A percentile compares a stretch with the other conserved stretches of the same genome.
Evolutionary conservation across 768 basidiomycete species (phyloP).

Genomic region (Tubosaeta brunneosetosa): DNA sequence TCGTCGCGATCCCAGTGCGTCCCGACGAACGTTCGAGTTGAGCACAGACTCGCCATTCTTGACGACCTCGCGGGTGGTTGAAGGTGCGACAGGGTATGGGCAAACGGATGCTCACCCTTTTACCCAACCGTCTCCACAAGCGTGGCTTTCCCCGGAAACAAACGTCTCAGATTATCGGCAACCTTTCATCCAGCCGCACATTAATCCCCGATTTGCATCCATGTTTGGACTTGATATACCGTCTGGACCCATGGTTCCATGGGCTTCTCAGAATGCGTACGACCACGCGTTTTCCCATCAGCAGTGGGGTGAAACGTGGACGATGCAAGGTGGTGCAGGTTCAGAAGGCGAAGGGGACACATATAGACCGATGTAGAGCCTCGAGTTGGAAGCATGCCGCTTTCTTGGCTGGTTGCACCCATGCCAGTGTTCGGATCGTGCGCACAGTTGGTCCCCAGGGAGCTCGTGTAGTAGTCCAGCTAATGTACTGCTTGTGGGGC

Average conservation of each 20-base stretch:
- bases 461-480: not conserved
- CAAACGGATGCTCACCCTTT: conserved; percentile 31
- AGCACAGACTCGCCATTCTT: conserved; percentile 31
- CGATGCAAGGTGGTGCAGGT: conserved; percentile 25
- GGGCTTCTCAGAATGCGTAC: conserved; percentile 14
- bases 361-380: conserved; percentile 24
- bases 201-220: conserved; percentile 76
- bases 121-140: conserved; percentile 7
- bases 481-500: not conserved
- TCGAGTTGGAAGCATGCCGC: conserved; percentile 3
- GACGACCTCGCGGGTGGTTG: conserved; percentile 45
- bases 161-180: conserved; percentile 17
- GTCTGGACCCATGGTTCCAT: conserved; percentile 20
- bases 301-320: conserved; percentile 40
- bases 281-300: conserved; percentile 9
- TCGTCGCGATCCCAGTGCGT: conserved; percentile 9
- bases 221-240: conserved; percentile 49
- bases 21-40: conserved; percentile 30
- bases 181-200: conserved; percentile 67
- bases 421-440: no score
- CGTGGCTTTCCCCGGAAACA: conserved; percentile 17
- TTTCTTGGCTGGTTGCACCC: no score
- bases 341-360: conserved; percentile 23
- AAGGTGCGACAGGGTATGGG: conserved; percentile 40
- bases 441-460: not conserved